These are phyloP conservation scores for Dissophora ornata DNA, from an alignment of 192 early-diverging fungal species.

Conservation along the genomic window DNA sequence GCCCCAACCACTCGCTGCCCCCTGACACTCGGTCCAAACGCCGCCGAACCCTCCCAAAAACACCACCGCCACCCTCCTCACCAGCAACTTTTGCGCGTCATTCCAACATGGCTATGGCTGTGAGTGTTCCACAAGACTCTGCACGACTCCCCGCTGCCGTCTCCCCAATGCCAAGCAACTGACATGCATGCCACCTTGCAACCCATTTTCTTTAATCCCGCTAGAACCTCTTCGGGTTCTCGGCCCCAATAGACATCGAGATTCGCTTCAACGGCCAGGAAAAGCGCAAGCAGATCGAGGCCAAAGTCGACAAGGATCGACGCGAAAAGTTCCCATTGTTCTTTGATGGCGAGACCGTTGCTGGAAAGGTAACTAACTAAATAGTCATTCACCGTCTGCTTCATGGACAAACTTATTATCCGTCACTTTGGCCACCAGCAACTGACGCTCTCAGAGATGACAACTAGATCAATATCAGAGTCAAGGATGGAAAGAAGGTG, in stretches of 20 bases:
- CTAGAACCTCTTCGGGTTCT: conserved; percentile 82
- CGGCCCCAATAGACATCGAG: conserved; percentile 88
- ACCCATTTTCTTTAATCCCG: neutral
- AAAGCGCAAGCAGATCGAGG: conserved; percentile 91
- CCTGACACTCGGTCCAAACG: no score
- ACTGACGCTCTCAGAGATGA: no score
- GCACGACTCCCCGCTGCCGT: no score
- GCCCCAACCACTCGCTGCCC: no score
- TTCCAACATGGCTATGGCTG: conserved; percentile 42
- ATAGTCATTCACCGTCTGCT: no score
- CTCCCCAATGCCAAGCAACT: no score
- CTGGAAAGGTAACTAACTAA: conserved; percentile 97
- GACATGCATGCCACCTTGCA: neutral
- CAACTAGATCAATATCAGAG: conserved; percentile 76
- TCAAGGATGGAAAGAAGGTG: conserved; percentile 90
- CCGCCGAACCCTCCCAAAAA: no score
- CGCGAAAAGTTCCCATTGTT: conserved; percentile 94
- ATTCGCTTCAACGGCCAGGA: conserved; percentile 87
- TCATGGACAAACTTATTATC: neutral
- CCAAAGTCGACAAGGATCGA: conserved; percentile 92
- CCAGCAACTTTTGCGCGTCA: neutral
- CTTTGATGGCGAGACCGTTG: conserved; percentile 94
- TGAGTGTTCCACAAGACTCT: conserved; percentile 9
- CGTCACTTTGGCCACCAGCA: no score
- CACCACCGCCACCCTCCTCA: no score